phyloP scores from a whole-genome alignment of 202 grass and related monocot genomes.

The Carex sylvatica region DNA sequence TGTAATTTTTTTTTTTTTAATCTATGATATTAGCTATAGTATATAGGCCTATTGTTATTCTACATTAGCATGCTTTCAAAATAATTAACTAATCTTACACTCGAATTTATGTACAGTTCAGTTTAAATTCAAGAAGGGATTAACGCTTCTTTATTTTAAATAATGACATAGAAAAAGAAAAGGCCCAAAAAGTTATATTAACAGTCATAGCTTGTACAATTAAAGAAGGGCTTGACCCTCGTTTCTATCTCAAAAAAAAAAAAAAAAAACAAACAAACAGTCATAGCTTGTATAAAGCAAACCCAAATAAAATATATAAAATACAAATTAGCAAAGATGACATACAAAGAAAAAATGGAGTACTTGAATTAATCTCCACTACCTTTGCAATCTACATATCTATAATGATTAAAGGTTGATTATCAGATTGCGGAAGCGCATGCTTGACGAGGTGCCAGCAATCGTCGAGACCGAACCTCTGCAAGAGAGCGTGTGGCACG shows the following conservation, averaged over 20 bases:
- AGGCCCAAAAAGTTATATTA: not conserved
- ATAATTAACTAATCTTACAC: not conserved
- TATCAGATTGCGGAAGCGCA: conserved; percentile 32
- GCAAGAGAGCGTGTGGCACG: conserved; percentile 34
- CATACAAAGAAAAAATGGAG: not conserved
- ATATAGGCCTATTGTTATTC: not conserved
- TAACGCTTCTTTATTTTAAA: not conserved
- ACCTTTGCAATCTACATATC: not conserved
- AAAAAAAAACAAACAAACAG: not conserved
- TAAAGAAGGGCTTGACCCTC: too few species aligned
- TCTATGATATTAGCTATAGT: not conserved
- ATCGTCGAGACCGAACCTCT: conserved; percentile 37
- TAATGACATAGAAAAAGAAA: not conserved
- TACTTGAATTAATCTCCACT: too few species aligned
- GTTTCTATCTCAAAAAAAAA: too few species aligned
- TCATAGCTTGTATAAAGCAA: not conserved
- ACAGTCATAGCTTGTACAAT: not conserved
- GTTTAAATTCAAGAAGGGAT: not conserved
- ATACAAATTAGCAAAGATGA: not conserved
- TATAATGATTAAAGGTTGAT: not conserved
- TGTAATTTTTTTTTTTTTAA: not conserved
- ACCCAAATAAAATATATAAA: not conserved
- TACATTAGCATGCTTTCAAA: not conserved
- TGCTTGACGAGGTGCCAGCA: conserved; percentile 22
- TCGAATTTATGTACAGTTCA: not conserved